Base-by-base conservation (phyloP, 805 yeast genomes). In the Starmerella floricola region DNA sequence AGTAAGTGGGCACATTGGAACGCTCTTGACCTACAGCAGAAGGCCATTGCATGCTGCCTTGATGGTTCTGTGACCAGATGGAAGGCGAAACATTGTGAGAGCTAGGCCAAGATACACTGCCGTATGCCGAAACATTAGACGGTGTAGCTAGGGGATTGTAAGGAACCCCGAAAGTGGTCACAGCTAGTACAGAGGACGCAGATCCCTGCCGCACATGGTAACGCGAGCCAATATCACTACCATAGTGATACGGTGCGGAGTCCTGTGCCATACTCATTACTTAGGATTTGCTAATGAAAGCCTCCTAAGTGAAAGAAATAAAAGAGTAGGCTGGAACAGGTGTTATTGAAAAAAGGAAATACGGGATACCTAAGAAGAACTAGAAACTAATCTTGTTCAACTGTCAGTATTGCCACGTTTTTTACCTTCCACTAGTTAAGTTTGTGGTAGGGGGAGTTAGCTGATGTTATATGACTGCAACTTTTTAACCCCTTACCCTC, bases 51-150 rank as follows among this genome's bases (percentile, higher is more conserved):
- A 36, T 27, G 19, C 31, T 27, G 24, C 44, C 42, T 26, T 40
- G 43, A 26, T 49, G 51, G 36, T 47, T 41, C n/a, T 38, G 46
- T 13, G 50, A 46, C 52, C 52, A 49, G 26, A 49, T 46, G 11
- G 50, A 46, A 4, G 50, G 52, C 8, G 50, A 44, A n/a, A 31
- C 36, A 18, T 46, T 31, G 24, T 21, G 37, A 23, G 37, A 21
- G 34, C 43, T 16, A 6, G 40, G 28, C 50, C 50, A 47, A n/a
- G 48, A 4, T 31, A 33, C 26, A 15, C 32, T 24, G 19, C 36
- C 41, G 26, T 41, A 36, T 8, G 28, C 16, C 16, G 43, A 18
- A 32, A 34, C 11, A 30, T 6, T 32, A 2, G 45, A 30, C 17
- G 50, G 46, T 18, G 50, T 36, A 12, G 48, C 36, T n/a, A 34